These are phyloP conservation scores for Pharnaceum exiguum DNA, from an alignment of 148 eudicot species.

Conservation along the genomic window DNA sequence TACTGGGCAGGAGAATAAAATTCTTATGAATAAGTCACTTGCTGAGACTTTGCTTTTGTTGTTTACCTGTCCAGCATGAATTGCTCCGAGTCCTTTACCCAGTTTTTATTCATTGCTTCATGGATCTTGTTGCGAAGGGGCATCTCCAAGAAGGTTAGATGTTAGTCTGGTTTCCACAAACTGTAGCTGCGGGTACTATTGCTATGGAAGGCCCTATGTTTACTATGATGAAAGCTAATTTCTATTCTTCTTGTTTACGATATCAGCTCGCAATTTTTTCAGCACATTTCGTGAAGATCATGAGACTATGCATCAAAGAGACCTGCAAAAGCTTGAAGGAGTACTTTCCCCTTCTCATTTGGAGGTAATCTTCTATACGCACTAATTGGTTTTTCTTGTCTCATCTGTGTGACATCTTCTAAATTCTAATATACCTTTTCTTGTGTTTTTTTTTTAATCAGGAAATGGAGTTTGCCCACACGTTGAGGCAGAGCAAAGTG, in stretches of 20 bases:
- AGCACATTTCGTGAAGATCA: constrained; percentile 92
- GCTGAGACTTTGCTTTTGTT: neutral
- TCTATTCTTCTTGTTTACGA: neutral
- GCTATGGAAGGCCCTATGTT: neutral
- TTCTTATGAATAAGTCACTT: neutral
- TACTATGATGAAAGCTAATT: neutral
- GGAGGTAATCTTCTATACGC: constrained; percentile 53
- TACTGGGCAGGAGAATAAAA: neutral
- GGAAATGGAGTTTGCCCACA: constrained; percentile 99
- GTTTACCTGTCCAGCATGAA: constrained; percentile 62
- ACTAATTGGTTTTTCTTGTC: neutral
- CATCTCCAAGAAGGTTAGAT: constrained; percentile 81
- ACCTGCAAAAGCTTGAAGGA: constrained; percentile 93
- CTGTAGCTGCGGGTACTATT: neutral
- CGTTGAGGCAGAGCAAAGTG: constrained; percentile 91
- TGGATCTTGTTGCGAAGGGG: constrained; percentile 97
- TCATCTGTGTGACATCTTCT: neutral
- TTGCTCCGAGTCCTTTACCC: constrained; percentile 93
- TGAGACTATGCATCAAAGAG: constrained; percentile 81
- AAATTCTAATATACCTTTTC: neutral
- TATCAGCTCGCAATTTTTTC: constrained; percentile 74
- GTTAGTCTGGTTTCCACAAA: constrained; percentile 6
- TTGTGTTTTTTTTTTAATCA: constrained; percentile 16
- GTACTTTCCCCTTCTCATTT: constrained; percentile 98
- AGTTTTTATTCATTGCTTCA: constrained; percentile 89